Base-by-base conservation (phyloP, 225 moss, liverwort and hornwort genomes). In the Lunularia cruciata region DNA sequence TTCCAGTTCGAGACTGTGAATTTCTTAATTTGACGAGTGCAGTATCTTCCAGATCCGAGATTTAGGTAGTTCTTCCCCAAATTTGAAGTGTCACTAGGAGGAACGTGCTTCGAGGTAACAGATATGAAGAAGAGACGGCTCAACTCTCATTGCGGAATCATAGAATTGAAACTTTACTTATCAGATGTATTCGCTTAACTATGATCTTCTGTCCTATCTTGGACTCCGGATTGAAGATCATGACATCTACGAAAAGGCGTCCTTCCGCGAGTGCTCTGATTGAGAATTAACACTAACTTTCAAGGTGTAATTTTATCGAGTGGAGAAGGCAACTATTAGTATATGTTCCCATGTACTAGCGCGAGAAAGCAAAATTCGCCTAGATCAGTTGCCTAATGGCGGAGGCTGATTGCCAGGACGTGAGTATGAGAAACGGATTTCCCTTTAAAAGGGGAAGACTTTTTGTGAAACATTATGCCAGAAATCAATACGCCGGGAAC, bases 401-500 rank as follows among this genome's bases (percentile, higher is more conserved):
- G 34, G 70, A 81, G 47, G 51, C 39, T 33, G 73, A 59, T 57
- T 61, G 73, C 53, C 73, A 57, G 25, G 67, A 19, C 26, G 60
- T 23, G 26, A 67, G 67, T 31, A 74, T 74, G 60, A 67, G 77
- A 38, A 60, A 67, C 65, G 71, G 61, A 28, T 77, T 71, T 18
- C 70, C 54, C 25, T 77, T 81, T 9, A 58, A 71, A 39, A 33
- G 69, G 23, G 37, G 60, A 37, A 18, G 71, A 33, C 71, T 81
- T 23, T 81, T 74, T 55, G 70, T 71, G 33, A 77, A 62, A 52
- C 81, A 81, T 26, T 63, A 74, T 51, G 38, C 74, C 2, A 77
- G 45, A 56, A 73, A 74, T 71, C 67, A 57, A 6, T 77, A 39
- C 30, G 56, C 57, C 36, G 67, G 65, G 56, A 63, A 74, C 63